phyloP scores from a whole-genome alignment of 805 yeast species.

The Kluyveromyces dobzhanskii region DNA sequence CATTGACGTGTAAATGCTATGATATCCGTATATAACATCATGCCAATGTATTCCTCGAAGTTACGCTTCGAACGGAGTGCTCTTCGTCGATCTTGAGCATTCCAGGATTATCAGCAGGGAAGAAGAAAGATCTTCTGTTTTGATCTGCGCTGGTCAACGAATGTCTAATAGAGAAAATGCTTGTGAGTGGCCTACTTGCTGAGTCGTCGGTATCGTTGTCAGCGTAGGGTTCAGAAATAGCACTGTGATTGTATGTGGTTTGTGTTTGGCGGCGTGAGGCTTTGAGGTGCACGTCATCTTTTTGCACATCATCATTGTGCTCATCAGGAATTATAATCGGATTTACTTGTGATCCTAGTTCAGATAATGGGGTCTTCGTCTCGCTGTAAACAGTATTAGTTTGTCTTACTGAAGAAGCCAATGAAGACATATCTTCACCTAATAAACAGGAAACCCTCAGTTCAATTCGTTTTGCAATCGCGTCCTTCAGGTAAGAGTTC shows the following conservation, averaged over 20 bases:
- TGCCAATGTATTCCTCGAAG: conserved; percentile 3
- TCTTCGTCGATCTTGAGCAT: conserved; percentile 1
- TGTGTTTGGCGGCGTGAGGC: too few species aligned
- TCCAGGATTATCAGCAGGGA: background rate
- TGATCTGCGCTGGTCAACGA: conserved; percentile 1
- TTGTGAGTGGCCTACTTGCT: background rate
- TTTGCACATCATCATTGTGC: too few species aligned
- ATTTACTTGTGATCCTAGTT: background rate
- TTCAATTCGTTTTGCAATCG: conserved; percentile 27
- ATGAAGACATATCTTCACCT: conserved; percentile 8
- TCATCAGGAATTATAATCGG: background rate
- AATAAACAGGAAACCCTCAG: conserved; percentile 24
- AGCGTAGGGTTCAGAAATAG: background rate
- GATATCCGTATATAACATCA: background rate
- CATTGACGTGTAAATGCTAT: too few species aligned
- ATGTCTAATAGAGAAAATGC: background rate
- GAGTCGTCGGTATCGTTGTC: background rate
- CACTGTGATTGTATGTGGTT: too few species aligned
- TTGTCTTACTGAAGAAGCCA: background rate
- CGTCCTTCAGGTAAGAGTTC: conserved; percentile 27
- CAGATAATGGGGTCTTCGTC: background rate
- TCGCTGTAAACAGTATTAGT: background rate
- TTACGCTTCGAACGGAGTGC: background rate
- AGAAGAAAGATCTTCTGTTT: conserved; percentile 1
- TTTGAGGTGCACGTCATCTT: too few species aligned